Evolutionary conservation across 2,329 filamentous ascomycete species (phyloP).

Genomic region (Penicillium sp.): DNA sequence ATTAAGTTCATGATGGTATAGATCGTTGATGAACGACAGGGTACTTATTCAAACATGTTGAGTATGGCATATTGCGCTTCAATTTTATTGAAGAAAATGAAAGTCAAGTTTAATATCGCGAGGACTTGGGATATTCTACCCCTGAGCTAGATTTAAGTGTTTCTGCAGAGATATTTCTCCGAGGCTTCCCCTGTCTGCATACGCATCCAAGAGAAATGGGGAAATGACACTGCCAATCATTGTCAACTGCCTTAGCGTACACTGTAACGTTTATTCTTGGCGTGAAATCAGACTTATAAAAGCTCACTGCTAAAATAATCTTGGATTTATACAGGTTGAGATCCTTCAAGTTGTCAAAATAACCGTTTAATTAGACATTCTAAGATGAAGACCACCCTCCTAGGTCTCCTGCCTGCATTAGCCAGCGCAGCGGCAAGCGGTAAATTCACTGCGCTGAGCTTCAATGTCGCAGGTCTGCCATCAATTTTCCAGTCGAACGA

Average conservation of each 20-base stretch:
- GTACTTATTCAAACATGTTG: not conserved
- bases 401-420: slow-evolving; percentile 4
- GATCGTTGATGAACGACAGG: too few relatives aligned
- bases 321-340: not conserved
- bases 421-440: slow-evolving; percentile 30
- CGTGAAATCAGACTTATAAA: not conserved
- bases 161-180: not conserved
- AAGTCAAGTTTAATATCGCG: not conserved
- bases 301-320: not conserved
- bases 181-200: not conserved
- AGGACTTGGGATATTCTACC: not conserved
- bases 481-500: slow-evolving; percentile 55
- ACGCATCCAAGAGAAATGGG: not conserved
- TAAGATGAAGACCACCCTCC: slow-evolving; percentile 7
- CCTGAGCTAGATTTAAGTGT: not conserved
- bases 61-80: not conserved
- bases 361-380: too few relatives aligned
- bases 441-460: slow-evolving; percentile 53
- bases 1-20: too few relatives aligned
- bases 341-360: not conserved
- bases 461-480: slow-evolving; percentile 63
- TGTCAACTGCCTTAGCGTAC: not conserved
- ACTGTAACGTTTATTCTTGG: not conserved
- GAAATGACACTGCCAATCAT: not conserved
- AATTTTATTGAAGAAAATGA: not conserved